Percentiles rank a stretch among this genome's conserved stretches.
Evolutionary conservation across 2,329 filamentous ascomycete genomes (phyloP).

Genomic region (Botryosphaeria dothidea): DNA sequence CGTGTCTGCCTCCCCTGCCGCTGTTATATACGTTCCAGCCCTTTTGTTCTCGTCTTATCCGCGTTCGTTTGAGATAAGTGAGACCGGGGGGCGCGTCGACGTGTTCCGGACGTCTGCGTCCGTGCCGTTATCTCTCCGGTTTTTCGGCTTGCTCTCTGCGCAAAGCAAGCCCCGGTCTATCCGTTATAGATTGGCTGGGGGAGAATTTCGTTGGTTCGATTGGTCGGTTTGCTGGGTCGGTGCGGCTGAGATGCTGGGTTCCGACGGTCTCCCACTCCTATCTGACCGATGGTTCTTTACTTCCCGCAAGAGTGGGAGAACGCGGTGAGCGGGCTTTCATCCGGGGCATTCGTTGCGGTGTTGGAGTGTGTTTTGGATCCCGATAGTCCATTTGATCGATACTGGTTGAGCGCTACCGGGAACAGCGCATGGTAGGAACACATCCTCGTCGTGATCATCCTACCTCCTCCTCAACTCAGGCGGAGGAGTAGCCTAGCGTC

Average conservation of each 20-base stretch:
- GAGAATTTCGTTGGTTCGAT: background rate
- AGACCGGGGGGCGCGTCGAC: background rate
- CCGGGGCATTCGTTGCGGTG: too few species aligned
- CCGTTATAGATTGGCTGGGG: background rate
- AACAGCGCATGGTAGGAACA: too few species aligned
- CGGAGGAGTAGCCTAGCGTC: too few species aligned
- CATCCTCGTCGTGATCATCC: too few species aligned
- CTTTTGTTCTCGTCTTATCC: background rate
- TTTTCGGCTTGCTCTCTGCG: background rate
- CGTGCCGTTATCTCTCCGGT: background rate
- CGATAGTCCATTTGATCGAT: too few species aligned
- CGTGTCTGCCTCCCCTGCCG: background rate
- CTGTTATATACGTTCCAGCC: background rate
- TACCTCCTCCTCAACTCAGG: too few species aligned
- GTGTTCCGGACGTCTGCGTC: background rate
- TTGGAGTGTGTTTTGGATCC: too few species aligned
- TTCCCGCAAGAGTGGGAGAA: too few species aligned
- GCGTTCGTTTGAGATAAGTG: background rate
- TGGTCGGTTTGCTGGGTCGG: background rate
- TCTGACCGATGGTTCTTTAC: background rate
- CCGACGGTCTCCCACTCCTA: background rate
- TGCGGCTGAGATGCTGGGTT: background rate
- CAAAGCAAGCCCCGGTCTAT: too few species aligned
- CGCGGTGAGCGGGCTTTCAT: too few species aligned
- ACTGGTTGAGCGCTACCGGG: too few species aligned